Conservation (phyloP, 139 green algal genomes). For the Diplosphaera chodatii region DNA sequence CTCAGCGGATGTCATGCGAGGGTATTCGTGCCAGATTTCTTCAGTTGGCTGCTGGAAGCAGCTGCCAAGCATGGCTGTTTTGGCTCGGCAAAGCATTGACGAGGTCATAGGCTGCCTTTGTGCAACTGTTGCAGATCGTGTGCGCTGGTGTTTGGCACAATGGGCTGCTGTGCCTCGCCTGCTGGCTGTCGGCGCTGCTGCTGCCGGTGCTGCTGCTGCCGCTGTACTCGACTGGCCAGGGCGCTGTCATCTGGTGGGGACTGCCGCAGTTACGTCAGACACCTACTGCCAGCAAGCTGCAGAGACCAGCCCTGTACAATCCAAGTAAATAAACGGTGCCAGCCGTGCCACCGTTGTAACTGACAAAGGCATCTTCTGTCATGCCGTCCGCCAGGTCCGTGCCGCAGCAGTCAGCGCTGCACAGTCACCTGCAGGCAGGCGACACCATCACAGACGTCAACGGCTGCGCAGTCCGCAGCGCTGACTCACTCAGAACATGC, state of each 20-base stretch:
- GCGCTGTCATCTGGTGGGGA: conserved; percentile 16
- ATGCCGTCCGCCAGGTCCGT: background rate
- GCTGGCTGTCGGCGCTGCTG: conserved; percentile 24
- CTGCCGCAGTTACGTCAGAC: no score
- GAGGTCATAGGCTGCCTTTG: no score
- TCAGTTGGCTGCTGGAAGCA: no score
- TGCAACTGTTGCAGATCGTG: conserved; percentile 23
- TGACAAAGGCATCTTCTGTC: background rate
- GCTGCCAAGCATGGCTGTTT: no score
- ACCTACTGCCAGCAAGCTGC: no score
- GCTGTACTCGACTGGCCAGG: conserved; percentile 8
- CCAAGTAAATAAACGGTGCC: no score
- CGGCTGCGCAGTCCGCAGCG: conserved; percentile 7
- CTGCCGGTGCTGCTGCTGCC: conserved; percentile 17
- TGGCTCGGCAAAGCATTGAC: no score
- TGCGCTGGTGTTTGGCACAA: conserved; percentile 52
- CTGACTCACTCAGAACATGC: background rate
- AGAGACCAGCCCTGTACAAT: no score
- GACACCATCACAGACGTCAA: conserved; percentile 16
- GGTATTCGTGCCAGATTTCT: background rate
- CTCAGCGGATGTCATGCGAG: no score
- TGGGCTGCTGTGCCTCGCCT: conserved; percentile 19
- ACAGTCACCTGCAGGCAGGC: background rate
- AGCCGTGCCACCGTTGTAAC: background rate
- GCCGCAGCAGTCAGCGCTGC: background rate